phyloP scores from a whole-genome alignment of 78 protist species.

The Dictyostelium capitatum region DNA sequence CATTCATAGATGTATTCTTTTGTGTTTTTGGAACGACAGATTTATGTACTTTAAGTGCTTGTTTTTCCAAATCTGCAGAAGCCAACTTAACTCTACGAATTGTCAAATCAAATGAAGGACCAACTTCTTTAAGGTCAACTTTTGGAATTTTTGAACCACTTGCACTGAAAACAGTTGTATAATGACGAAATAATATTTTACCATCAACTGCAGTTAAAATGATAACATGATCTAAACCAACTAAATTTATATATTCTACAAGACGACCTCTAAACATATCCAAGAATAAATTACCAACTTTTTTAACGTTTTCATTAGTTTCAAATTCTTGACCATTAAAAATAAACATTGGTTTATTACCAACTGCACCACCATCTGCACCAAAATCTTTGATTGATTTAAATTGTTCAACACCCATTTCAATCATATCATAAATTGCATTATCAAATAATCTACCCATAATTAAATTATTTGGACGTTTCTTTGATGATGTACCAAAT shows the following conservation, averaged over 20 bases:
- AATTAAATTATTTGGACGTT: conserved; percentile 92
- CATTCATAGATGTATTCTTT: conserved; percentile 4
- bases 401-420: conserved; percentile 84
- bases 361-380: conserved; percentile 31
- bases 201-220: conserved; percentile 64
- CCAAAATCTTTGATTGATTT: conserved; percentile 50
- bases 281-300: conserved; percentile 79
- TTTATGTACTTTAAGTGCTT: conserved; percentile 31
- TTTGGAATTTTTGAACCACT: conserved; percentile 89
- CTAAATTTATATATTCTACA: conserved; percentile 75
- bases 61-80: conserved; percentile 31
- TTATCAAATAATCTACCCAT: conserved; percentile 93
- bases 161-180: conserved; percentile 64
- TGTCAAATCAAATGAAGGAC: conserved; percentile 85
- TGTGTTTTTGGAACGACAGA: conserved; percentile 1
- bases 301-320: conserved; percentile 33
- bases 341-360: conserved; percentile 90
- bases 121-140: conserved; percentile 87
- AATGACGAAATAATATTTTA: conserved; percentile 76
- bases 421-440: conserved; percentile 94
- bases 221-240: conserved; percentile 92
- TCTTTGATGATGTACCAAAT: conserved; percentile 90
- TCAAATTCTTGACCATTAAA: conserved; percentile 91
- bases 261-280: conserved; percentile 93
- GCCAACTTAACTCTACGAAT: conserved; percentile 81